These are phyloP conservation scores for Iris pallida DNA, from an alignment of 116 monocot genomes.

Conservation along the genomic window DNA sequence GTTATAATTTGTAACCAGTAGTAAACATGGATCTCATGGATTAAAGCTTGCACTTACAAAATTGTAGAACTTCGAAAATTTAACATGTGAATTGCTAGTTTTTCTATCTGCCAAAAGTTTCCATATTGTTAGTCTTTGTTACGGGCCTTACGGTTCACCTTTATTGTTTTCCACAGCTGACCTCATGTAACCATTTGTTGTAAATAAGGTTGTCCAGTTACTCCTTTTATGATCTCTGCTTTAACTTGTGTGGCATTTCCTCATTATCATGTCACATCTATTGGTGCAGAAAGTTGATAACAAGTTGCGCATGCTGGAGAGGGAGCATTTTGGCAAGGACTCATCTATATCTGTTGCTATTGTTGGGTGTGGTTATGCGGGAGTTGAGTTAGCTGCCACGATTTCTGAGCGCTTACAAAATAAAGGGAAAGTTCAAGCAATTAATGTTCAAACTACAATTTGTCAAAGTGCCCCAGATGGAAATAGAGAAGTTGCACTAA, in stretches of 20 bases:
- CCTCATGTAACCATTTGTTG: too few relatives aligned
- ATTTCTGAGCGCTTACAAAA: conserved; percentile 77
- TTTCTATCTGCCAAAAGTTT: background rate
- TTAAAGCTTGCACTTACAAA: too few relatives aligned
- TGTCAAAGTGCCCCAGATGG: conserved; percentile 80
- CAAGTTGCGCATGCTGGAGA: conserved; percentile 56
- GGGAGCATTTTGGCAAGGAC: conserved; percentile 41
- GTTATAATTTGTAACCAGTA: too few relatives aligned
- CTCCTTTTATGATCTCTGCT: background rate
- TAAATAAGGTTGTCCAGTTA: background rate
- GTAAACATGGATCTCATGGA: too few relatives aligned
- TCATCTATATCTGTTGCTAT: conserved; percentile 66
- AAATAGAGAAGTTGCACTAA: conserved; percentile 91
- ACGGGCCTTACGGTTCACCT: too few relatives aligned
- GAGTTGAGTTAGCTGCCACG: conserved; percentile 91
- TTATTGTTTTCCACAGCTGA: too few relatives aligned
- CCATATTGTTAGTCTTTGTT: too few relatives aligned
- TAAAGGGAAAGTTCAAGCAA: conserved; percentile 72
- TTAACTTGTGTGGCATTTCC: background rate
- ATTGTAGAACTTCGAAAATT: too few relatives aligned
- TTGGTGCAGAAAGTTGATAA: conserved; percentile 70
- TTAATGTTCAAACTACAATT: conserved; percentile 62
- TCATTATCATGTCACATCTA: conserved; percentile 6
- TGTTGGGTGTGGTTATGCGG: conserved; percentile 94
- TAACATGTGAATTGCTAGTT: background rate